phyloP scores from a whole-genome alignment of 108 stramenopile species.

The Discostella stelligeroides region DNA sequence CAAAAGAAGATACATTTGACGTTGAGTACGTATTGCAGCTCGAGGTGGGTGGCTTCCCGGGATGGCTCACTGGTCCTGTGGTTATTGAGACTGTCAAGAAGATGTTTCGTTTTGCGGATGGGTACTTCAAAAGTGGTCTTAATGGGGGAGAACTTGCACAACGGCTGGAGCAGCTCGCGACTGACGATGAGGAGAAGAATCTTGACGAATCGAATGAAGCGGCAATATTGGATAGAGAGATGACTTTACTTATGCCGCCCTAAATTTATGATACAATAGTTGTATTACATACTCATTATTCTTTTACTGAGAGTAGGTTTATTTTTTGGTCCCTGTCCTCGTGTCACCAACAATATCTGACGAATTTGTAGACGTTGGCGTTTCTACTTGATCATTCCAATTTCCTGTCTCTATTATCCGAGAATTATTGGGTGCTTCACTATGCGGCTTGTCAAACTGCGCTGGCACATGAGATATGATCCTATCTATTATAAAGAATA shows the following conservation, averaged over 20 bases:
- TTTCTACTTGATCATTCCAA: neutral
- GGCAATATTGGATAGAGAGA: conserved; percentile 23
- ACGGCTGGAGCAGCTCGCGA: conserved; percentile 24
- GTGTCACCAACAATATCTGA: neutral
- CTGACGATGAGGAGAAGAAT: conserved; percentile 5
- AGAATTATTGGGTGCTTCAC: neutral
- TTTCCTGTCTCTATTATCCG: neutral
- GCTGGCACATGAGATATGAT: conserved; percentile 39
- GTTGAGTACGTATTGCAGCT: conserved; percentile 52
- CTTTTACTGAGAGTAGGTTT: neutral
- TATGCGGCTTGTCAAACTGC: conserved; percentile 13
- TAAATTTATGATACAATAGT: neutral
- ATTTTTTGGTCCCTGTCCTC: neutral
- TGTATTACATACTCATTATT: neutral
- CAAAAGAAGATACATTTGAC: conserved; percentile 43
- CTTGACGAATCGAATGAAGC: conserved; percentile 3
- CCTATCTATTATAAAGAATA: conserved; percentile 35
- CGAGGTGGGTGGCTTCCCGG: conserved; percentile 52
- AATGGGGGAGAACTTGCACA: conserved; percentile 36
- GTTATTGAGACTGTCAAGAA: conserved; percentile 45
- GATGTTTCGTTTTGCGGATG: conserved; percentile 51
- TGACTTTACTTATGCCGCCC: conserved; percentile 42
- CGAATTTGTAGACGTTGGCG: neutral
- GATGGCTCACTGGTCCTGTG: conserved; percentile 48
- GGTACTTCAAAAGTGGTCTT: conserved; percentile 40